Percentiles rank a stretch among this genome's conserved stretches.
Conservation (phyloP, 75 land plant species). For the Cunninghamia lanceolata region DNA sequence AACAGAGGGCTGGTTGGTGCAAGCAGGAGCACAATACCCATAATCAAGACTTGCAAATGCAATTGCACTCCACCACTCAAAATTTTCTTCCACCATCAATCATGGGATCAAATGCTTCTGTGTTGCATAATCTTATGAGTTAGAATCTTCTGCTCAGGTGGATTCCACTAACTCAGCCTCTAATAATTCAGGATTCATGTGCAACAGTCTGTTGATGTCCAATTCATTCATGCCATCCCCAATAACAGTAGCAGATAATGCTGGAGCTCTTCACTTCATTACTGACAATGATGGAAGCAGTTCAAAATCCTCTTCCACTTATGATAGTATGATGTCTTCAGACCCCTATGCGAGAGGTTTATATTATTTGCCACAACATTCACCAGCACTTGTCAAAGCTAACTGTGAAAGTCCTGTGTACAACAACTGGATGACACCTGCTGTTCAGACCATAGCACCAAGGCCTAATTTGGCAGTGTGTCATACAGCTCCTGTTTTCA, state of each 20-base stretch:
- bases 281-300: not conserved
- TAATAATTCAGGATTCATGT: not conserved
- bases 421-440: slow-evolving; percentile 12
- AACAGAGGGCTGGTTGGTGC: slow-evolving; percentile 8
- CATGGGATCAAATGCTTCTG: slow-evolving; percentile 8
- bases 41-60: slow-evolving; percentile 9
- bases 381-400: not conserved
- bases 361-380: slow-evolving; percentile 6
- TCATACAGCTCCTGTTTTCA: slow-evolving; percentile 9
- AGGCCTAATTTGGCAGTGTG: slow-evolving; percentile 9
- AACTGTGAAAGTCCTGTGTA: slow-evolving; percentile 6
- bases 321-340: slow-evolving; percentile 10
- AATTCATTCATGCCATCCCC: slow-evolving; percentile 7
- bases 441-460: slow-evolving; percentile 8
- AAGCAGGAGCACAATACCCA: slow-evolving; percentile 1
- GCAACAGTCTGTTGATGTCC: not conserved
- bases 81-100: slow-evolving; percentile 6
- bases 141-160: slow-evolving; percentile 4
- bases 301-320: not conserved
- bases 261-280: slow-evolving; percentile 3
- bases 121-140: slow-evolving; percentile 4
- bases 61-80: slow-evolving; percentile 5
- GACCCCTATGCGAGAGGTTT: slow-evolving; percentile 9
- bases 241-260: slow-evolving; percentile 2
- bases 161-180: not conserved